Base-by-base conservation (phyloP, 345 rosid species). In the Erysimum cheiranthoides region DNA sequence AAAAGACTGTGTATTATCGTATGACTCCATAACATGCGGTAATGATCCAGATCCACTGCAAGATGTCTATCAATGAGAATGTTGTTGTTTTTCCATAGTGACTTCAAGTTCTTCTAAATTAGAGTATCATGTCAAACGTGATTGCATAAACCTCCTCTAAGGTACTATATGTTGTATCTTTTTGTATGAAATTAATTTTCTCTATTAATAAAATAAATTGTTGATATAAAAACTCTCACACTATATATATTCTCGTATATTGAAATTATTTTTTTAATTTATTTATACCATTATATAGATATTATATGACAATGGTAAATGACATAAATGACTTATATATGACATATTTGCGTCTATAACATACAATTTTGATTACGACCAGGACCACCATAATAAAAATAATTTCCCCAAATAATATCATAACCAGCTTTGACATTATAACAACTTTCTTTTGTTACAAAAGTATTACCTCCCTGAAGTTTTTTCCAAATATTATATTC, bases 381-480 rank as follows among this genome's bases (percentile, higher is more conserved):
- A 61, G 86, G 86, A 39, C 90, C 88, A 42, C 90, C 86, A 50
- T 72, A 86, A 51, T 73, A 86, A 65, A 83, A 79, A 79, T 58
- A 80, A 70, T 47, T 79, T 36, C 83, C 84, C 85, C 82, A 81
- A 62, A 73, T 35, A n/a, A 10, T 5, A 75, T 45, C 9, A 21
- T 64, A 70, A 5, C 74, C 78, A 8, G n/a, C 61, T 52, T 64
- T 73, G 21, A 84, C 73, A 78, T 83, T 83, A 45, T 84, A 86
- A 79, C 90, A 86, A 39, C 36, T 71, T 6, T 79, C 62, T 42
- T 84, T 67, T 45, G 79, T 83, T 2, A 82, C 81, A 66, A 49
- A 75, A 25, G 74, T 75, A n/a, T 28, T 73, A 10, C 77, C 11
- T 16, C 46, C n/a, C 4, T 12, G n/a, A 13, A 4, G 4, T 42